These are phyloP conservation scores for Striga asiatica DNA, from an alignment of 257 asterid genomes.

Conservation along the genomic window DNA sequence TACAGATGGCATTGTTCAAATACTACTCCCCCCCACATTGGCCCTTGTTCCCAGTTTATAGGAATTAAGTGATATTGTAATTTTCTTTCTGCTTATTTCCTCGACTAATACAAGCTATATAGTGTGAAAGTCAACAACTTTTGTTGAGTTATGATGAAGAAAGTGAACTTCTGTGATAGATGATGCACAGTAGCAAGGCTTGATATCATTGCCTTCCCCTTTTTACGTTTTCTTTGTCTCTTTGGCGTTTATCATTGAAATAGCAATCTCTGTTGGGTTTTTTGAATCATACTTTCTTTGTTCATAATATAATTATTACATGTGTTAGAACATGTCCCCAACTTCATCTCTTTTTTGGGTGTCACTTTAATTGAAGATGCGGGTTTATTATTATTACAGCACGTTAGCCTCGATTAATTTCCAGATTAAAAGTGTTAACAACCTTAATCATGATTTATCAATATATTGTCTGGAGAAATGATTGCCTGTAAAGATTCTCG, in stretches of 20 bases:
- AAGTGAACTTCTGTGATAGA: conserved; percentile 31
- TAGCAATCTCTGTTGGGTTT: conserved; percentile 16
- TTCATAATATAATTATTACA: not conserved
- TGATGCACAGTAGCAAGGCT: conserved; percentile 39
- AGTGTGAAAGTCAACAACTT: conserved; percentile 49
- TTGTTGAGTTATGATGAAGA: conserved; percentile 11
- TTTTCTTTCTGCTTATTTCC: conserved; percentile 14
- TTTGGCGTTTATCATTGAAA: conserved; percentile 25
- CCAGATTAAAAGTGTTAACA: not conserved
- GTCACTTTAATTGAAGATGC: not conserved
- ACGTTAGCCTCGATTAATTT: conserved; percentile 7
- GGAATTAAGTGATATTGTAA: conserved; percentile 30
- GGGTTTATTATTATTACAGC: conserved; percentile 15
- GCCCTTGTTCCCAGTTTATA: conserved; percentile 19
- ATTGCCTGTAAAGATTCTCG: no score
- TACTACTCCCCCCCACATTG: conserved; percentile 25
- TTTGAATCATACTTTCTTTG: no score
- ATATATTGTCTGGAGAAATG: not conserved
- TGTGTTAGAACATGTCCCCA: no score
- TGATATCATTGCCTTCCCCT: conserved; percentile 17
- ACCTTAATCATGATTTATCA: conserved; percentile 16
- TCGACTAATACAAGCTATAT: conserved; percentile 24
- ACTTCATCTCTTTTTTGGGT: not conserved
- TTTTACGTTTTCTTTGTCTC: conserved; percentile 6
- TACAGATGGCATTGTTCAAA: conserved; percentile 60